Base-by-base conservation (phyloP, 2,329 filamentous ascomycete species). In the Verticillium isaacii region DNA sequence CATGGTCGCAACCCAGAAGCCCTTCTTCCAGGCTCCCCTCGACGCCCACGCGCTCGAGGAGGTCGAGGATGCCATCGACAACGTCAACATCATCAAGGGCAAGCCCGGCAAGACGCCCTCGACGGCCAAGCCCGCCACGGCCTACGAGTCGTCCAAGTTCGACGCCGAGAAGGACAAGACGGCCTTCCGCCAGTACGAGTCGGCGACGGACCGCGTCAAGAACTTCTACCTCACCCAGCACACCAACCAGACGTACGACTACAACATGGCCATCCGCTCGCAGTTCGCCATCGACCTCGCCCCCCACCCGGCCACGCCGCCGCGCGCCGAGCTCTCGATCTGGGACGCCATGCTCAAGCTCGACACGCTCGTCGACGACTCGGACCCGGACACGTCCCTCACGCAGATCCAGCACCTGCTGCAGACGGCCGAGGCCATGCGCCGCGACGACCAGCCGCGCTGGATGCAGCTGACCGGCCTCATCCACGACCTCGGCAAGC, bases 281-380 rank as follows among this genome's bases (percentile, higher is more conserved):
- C 74, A 75, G 57, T 79, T 79, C 69, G 64, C 62, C 62, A 64
- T 66, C 57, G 62, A 89, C 68, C 79, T 83, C 60, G 91, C 92
- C 78, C 79, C 59, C 57, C 66, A 87, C 74, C 82, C 82, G 66
- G 85, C 87, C 64, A 84, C 84, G 1, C 86, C 90, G 19, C 71
- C 70, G 50, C 78, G 82, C 60, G 86, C 89, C 17, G 83, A 90
- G 74, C 92, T 96, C 90, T 89, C 88, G 65, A 83, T 96, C 73
- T 96, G 92, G 93, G 82, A 96, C 74, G 93, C 93, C 23, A 95
- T 96, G 78, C 91, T 96, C 84, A 93, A 92, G 77, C 88, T 96
- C 71, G 92, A 96, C 83, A 92, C 90, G 0, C 84, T 96, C 59
- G 90, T 96, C 74, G 93, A 97, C 77, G 91, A 96, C 77, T 93